Evolutionary conservation across 2,329 filamentous ascomycete genomes (phyloP), one percentile per base, ranked within the genome.

Genomic region (Arthrobotrys sphaeroides): DNA sequence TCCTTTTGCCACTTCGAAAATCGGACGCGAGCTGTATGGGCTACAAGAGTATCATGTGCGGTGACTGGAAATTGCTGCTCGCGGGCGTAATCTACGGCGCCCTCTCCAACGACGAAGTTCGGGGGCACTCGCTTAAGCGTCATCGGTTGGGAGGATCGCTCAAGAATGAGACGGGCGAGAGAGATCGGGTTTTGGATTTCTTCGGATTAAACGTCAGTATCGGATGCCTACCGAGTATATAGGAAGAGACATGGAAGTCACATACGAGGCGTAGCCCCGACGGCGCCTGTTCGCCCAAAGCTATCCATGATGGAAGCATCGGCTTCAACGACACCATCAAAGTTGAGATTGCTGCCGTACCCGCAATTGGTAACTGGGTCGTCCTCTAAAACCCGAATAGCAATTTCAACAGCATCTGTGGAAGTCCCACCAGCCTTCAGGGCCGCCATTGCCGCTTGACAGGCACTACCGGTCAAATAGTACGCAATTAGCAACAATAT

Each of bases 361-460:
- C 95, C 95, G 38, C 94, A 92, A 82, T 99, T 99, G 36, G 96
- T 99, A 78, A 99, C 96, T 80, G 97, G 93, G 69, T 91, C 90
- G 81, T 99, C 92, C 83, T 99, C 95, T 16, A 99, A 88, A 18
- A 92, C 86, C 78, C 90, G 92, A 80, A 99, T 89, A 28, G 95
- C 93, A 59, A 91, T 90, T 82, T 97, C 95, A 20, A 97, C 91
- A 13, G 94, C 95, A 81, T 98, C 93, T 2, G 94, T 86, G 3
- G 95, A 92, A 43, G 89, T 89, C 7, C 90, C 91, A 22, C 95
- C 95, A 77, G 87, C 88, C 80, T 88, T 91, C 73, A 99, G 85
- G 75, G 96, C 87, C 59, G 86, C 87, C 91, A 98, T 97, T 33
- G 88, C 79, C 53, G 79, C 94, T 79, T 91, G 86, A 78, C 88